Conservation (phyloP, 164 flowering plant species). For the Macadamia integrifolia region DNA sequence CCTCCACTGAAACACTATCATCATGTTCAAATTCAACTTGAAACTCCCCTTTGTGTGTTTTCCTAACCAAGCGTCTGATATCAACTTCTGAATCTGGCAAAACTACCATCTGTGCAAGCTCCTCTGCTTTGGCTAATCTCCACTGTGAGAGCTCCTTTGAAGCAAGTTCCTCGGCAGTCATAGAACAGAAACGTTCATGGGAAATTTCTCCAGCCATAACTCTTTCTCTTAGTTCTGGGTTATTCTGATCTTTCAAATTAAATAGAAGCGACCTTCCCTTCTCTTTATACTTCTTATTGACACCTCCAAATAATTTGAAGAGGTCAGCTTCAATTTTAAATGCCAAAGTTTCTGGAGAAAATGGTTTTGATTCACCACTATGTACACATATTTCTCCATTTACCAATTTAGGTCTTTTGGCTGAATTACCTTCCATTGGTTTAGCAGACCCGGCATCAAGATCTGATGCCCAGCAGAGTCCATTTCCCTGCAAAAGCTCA, state of each 20-base stretch:
- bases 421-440: constrained; percentile 18
- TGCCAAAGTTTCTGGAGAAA: constrained; percentile 52
- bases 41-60: constrained; percentile 96
- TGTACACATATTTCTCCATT: constrained; percentile 9
- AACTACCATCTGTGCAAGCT: constrained; percentile 87
- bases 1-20: constrained; percentile 58
- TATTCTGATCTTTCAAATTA: constrained; percentile 85
- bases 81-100: constrained; percentile 80
- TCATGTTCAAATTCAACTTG: constrained; percentile 80
- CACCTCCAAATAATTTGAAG: constrained; percentile 88
- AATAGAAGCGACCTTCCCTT: constrained; percentile 92
- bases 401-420: constrained; percentile 26
- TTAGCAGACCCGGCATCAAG: constrained; percentile 27
- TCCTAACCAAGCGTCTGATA: constrained; percentile 86
- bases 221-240: constrained; percentile 87
- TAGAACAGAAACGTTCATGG: constrained; percentile 76
- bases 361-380: constrained; percentile 6
- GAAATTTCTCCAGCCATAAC: constrained; percentile 86
- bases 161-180: constrained; percentile 99
- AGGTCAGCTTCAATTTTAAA: constrained; percentile 75
- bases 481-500: constrained; percentile 91
- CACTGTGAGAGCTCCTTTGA: constrained; percentile 94
- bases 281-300: constrained; percentile 93
- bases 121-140: constrained; percentile 98
- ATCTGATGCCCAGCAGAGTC: constrained; percentile 82